phyloP scores from a whole-genome alignment of 768 basidiomycete species.

The Termitomyces bulborhizus region DNA sequence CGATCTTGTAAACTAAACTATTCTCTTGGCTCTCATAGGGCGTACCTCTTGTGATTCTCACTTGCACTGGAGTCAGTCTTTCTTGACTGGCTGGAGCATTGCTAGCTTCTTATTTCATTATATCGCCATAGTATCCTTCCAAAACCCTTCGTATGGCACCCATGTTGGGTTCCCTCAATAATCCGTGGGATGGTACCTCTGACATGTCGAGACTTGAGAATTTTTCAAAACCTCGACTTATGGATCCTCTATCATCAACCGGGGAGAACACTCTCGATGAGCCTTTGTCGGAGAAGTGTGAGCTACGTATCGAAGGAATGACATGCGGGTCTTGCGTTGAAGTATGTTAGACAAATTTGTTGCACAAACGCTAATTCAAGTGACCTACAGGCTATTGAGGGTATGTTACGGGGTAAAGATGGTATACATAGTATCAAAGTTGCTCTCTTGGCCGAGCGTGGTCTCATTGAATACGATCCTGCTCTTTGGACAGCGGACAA shows the following conservation, averaged over 20 bases:
- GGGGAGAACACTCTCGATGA: constrained; percentile 18
- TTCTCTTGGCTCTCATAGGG: not conserved
- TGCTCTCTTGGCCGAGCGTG: constrained; percentile 95
- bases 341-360: constrained; percentile 35
- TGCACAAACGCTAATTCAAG: not conserved
- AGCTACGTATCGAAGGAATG: constrained; percentile 84
- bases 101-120: not conserved
- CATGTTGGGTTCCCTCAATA: constrained; percentile 13
- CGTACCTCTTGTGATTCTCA: not conserved
- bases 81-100: not conserved
- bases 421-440: constrained; percentile 92
- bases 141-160: not conserved
- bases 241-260: constrained; percentile 4
- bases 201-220: constrained; percentile 4
- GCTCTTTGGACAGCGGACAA: constrained; percentile 74
- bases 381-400: constrained; percentile 65
- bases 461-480: constrained; percentile 85
- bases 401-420: constrained; percentile 71
- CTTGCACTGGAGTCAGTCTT: not conserved
- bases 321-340: constrained; percentile 87
- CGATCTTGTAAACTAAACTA: too few relatives aligned
- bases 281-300: constrained; percentile 48
- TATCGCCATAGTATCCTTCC: not conserved
- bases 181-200: constrained; percentile 16
- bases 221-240: constrained; percentile 2